phyloP scores from a whole-genome alignment of 2,329 filamentous ascomycete genomes.

The Penicillium sp. region DNA sequence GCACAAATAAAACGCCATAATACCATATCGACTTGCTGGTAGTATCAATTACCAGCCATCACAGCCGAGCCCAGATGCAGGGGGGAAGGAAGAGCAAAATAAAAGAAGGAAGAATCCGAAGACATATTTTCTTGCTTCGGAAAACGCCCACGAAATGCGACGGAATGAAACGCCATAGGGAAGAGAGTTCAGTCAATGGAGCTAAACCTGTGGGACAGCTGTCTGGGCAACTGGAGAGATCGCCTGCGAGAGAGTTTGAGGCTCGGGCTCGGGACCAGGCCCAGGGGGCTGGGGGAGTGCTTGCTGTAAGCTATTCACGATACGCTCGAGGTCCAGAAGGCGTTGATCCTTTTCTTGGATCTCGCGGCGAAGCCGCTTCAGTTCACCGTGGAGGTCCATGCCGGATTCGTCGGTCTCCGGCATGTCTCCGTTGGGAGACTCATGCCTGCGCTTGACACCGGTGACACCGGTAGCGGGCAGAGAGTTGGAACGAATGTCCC shows the following conservation, averaged over 20 bases:
- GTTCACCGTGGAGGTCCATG: slow-evolving; percentile 61
- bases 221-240: slow-evolving; percentile 18
- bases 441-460: slow-evolving; percentile 41
- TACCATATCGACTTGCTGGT: slow-evolving; percentile 19
- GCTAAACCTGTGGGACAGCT: slow-evolving; percentile 22
- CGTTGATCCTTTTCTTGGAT: slow-evolving; percentile 61
- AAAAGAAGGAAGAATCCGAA: slow-evolving; percentile 15
- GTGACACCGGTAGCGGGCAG: slow-evolving; percentile 35
- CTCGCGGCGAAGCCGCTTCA: slow-evolving; percentile 69
- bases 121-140: slow-evolving; percentile 23
- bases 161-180: slow-evolving; percentile 17
- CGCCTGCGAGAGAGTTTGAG: slow-evolving; percentile 19
- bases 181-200: slow-evolving; percentile 9
- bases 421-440: slow-evolving; percentile 36
- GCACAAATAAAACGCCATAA: slow-evolving; percentile 40
- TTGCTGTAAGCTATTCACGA: slow-evolving; percentile 43
- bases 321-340: slow-evolving; percentile 46
- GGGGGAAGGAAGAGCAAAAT: slow-evolving; percentile 9
- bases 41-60: slow-evolving; percentile 10
- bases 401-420: slow-evolving; percentile 48
- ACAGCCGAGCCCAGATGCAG: slow-evolving; percentile 22
- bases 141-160: slow-evolving; percentile 42
- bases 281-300: slow-evolving; percentile 35
- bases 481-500: slow-evolving; percentile 34
- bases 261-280: slow-evolving; percentile 15